Percentiles rank a stretch among this genome's conserved stretches.
Conservation (phyloP, 371 early-diverging fungal genomes). For the Mortierella sp. region DNA sequence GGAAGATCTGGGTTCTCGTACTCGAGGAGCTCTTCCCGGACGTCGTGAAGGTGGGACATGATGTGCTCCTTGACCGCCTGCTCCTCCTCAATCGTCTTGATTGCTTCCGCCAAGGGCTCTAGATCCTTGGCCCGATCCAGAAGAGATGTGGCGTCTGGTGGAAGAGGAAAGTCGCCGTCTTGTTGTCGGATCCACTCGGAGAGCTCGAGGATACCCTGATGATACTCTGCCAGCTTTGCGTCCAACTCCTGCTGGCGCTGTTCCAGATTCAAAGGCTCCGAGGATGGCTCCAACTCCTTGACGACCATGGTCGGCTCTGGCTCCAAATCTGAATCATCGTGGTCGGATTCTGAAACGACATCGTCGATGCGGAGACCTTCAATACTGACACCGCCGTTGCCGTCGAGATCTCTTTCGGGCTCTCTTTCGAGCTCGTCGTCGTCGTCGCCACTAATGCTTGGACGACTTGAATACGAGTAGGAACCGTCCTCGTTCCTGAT, state of each 20-base stretch:
- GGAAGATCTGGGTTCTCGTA: constrained; percentile 43
- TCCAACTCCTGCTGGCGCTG: constrained; percentile 35
- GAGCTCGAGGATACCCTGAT: constrained; percentile 46
- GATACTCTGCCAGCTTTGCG: constrained; percentile 48
- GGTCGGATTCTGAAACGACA: constrained; percentile 34
- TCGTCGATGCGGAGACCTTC: constrained; percentile 5
- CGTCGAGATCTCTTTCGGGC: background rate
- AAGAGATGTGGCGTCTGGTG: constrained; percentile 37
- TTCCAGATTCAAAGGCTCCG: constrained; percentile 22
- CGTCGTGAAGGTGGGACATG: constrained; percentile 55
- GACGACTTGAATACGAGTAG: background rate
- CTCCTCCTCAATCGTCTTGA: constrained; percentile 45
- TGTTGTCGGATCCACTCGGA: constrained; percentile 46
- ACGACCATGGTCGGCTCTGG: constrained; percentile 14
- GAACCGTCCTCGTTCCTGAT: constrained; percentile 3
- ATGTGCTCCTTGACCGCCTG: constrained; percentile 47
- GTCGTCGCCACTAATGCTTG: background rate
- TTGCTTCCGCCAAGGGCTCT: constrained; percentile 39
- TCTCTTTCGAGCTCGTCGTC: background rate
- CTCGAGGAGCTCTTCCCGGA: constrained; percentile 52
- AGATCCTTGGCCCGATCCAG: constrained; percentile 49
- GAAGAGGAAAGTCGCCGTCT: constrained; percentile 25
- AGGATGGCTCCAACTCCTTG: constrained; percentile 16
- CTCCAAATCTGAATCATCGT: constrained; percentile 34
- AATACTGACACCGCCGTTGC: background rate